Evolutionary conservation across 306 rosid species (phyloP), one percentile per base, ranked within the genome.

Genomic region (Pterocarpus macrocarpus): DNA sequence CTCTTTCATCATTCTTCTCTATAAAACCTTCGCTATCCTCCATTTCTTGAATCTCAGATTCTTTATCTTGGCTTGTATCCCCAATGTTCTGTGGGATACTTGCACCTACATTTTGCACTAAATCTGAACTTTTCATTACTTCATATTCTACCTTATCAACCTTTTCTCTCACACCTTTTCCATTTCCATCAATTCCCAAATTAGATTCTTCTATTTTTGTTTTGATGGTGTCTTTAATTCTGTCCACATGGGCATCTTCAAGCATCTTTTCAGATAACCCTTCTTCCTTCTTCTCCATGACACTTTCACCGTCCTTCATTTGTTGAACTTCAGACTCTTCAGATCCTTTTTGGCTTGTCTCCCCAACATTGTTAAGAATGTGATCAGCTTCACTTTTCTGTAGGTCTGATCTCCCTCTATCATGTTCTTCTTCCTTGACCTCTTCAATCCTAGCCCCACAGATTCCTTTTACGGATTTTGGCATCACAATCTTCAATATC

Each of bases 381-480:
- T 82, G 56, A 71, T 82, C 73, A 56, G 47, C 56, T 64, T 61
- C 79, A 43, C 2, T 50, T 82, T 66, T 69, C 35, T 63, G 63
- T 38, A 8, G 43, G 39, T 74, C 49, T 36, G 50, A 49, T 80
- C 11, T 73, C 52, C 69, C 78, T 64, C 45, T 80, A 61, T 38
- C 62, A 81, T 17, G 41, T 53, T 77, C 77, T 53, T 86, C 88
- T 85, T 87, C 89, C 59, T 82, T 80, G 15, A 89, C 62, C 83
- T 94, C 98, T 81, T 89, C 90, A 71, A 92, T 78, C 69, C 43
- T 77, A 47, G 56, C 82, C 43, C 94, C 90, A 7, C 70, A 43
- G 32, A 86, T 71, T 43, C 91, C 94, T 76, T 88, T 94, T 22
- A 53, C 86, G 33, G 70, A 77, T 69, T 92, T 94, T n/a, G 97